Base-by-base conservation (phyloP, 2,329 filamentous ascomycete genomes). In the Curvularia verruculosa region DNA sequence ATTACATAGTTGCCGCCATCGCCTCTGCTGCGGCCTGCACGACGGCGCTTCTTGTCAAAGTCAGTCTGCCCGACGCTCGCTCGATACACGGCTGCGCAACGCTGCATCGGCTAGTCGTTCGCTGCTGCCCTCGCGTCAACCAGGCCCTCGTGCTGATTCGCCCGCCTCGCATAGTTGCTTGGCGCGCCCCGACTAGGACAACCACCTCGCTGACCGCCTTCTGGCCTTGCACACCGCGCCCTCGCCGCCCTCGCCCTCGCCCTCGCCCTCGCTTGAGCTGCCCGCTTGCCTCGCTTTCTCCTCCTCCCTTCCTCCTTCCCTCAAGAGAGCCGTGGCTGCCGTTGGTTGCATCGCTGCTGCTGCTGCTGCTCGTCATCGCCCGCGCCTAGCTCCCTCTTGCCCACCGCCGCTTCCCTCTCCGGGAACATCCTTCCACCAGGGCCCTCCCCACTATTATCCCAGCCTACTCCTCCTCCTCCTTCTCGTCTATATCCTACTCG, bases 201-300 rank as follows among this genome's bases (percentile, higher is more conserved):
- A 59, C 61, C 58, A 55, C 59, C 64, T 61, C 67, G 57, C 67
- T 70, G 67, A 71, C 69, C 69, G 67, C 66, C 63, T 69, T 66
- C 67, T 59, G 60, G 54, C 56, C 55, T 64, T 56, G 57, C 57
- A 57, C 56, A 60, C 52, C 61, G 55, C 58, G 57, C 62, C 61
- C 59, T n/a, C n/a, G n/a, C n/a, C n/a, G n/a, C n/a, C n/a, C n/a
- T n/a, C n/a, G n/a, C n/a, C n/a, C n/a, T n/a, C n/a, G n/a, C n/a
- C 52, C 61, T 54, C 58, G 57, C 62, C 61, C 59, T 59, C 61
- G 65, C 61, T 59, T 59, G 59, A 61, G 57, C 52, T 61, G 61
- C 61, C 54, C 45, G 49, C 49, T 53, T 46, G 51, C 45, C 49
- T 55, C 49, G 53, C 57, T 58, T 55, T 50, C 29, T 31, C 29